Base-by-base conservation (phyloP, 805 yeast genomes). In the Starmerella powellii region DNA sequence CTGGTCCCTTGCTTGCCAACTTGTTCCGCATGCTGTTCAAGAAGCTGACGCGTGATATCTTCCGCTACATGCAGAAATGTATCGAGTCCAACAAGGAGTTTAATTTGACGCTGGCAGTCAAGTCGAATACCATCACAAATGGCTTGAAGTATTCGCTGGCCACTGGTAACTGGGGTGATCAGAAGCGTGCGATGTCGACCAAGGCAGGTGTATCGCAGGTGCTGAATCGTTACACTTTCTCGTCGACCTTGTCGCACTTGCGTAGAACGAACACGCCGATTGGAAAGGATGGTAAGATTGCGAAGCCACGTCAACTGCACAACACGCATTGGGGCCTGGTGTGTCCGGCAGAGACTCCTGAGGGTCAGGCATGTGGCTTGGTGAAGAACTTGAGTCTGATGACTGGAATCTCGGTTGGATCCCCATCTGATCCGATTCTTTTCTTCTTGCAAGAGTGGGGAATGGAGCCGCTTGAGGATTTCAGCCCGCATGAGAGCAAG, bases 91-190 rank as follows among this genome's bases (percentile, higher is more conserved):
- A 93, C 63, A 85, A 85, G 63, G 98, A 88, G 62, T 91, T 91
- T 72, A 88, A 88, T 61, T 74, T 91, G 67, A 86, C 94, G 40
- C 74, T 91, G 58, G 98, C 98, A 31, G 96, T 91, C 53, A 88
- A 91, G 67, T 85, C 96, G 15, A 87, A 87, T 54, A 91, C 97
- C 2, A 85, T 91, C 56, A 91, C 99, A 30, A 88, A 94, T 48
- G 99, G 99, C 61, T 74, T 91, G 64, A 83, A 93, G 61, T 91
- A 91, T 65, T 91, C 98, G 31, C 72, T 91, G 58, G 99, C 99
- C 41, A 91, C 99, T 13, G 99, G 99, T 72, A 91, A 91, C 68
- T 91, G 99, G 99, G 98, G 99, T 69, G 99, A 91, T 65, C 99
- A 91, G 63, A 88, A 87, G 78, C 91, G 91, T 64, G 96, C 97